Conservation (phyloP, 345 rosid species). For the Pseudoturritis turrita region DNA sequence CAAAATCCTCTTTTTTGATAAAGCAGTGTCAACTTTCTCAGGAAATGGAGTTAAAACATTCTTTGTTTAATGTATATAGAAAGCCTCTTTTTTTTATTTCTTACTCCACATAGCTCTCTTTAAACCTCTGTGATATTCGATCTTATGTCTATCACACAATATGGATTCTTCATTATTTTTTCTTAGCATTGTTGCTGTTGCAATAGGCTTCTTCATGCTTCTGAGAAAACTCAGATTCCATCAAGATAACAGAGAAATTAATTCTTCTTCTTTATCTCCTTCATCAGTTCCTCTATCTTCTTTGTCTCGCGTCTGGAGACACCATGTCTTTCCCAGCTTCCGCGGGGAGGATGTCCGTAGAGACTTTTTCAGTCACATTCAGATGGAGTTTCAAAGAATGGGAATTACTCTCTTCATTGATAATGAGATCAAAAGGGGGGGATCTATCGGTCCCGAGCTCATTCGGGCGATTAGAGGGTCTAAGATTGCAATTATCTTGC, state of each 20-base stretch:
- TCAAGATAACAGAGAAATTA: neutral
- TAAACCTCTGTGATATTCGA: neutral
- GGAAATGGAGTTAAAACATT: neutral
- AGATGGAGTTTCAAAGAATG: neutral
- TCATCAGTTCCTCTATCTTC: neutral
- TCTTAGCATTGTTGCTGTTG: too few relatives aligned
- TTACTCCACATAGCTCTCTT: neutral
- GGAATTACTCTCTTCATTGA: neutral
- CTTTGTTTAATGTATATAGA: neutral
- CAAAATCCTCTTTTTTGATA: neutral
- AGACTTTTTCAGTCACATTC: conserved; percentile 9
- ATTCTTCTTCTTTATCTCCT: neutral
- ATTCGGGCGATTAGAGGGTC: neutral
- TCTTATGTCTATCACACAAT: too few relatives aligned
- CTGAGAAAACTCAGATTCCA: neutral
- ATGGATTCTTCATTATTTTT: too few relatives aligned
- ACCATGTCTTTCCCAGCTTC: neutral
- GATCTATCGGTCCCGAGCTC: neutral
- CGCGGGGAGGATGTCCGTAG: neutral
- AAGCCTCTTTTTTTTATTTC: neutral
- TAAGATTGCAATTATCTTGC: neutral
- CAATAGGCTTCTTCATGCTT: too few relatives aligned
- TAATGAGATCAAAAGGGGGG: neutral
- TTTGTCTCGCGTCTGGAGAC: neutral
- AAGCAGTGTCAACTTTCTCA: neutral